Base-by-base conservation (phyloP, 176 grass and related monocot species). In the Poa annua region DNA sequence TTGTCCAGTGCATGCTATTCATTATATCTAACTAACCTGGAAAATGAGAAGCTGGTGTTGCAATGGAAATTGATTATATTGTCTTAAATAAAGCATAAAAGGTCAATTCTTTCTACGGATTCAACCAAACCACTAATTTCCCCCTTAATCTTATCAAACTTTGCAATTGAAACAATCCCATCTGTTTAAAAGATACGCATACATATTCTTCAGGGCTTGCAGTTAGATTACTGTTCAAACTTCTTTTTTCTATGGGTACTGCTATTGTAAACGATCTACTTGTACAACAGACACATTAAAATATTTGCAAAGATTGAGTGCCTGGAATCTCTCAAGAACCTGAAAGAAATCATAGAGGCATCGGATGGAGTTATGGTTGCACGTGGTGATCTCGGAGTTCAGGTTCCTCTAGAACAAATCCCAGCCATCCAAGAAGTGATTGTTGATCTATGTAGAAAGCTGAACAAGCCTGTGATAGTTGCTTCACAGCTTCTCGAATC, bases 401-500 rank as follows among this genome's bases (percentile, higher is more conserved):
- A 94, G 87, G 66, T 89, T 85, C 86, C 92, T 80, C 81, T 92
- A 66, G 92, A 94, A 55, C 78, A 87, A 77, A 92, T 94, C 36
- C 92, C 92, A 45, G 87, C 89, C 78, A 92, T 94, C 54, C 92
- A 94, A 87, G 59, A 89, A 62, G 72, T 51, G 14, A 87, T 92
- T 66, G 88, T 88, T 89, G 41, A 76, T 38, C 74, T 94, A 19
- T 92, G 87, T 71, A 65, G 92, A 81, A 81, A 85, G 11, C 64
- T 88, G 77, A 92, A 87, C 74, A 92, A 89, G 66, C 92, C 84
- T 62, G 89, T 94, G 52, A 88, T 94, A 87, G 89, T 94, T 78
- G 92, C 92, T 85, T 89, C 87, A 53, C 92, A 94, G 84, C 84
- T 94, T 87, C 92, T 94, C 11, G 89, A 94, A 77, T 94, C 92